Evolutionary conservation across 352 stramenopile species (phyloP), one percentile per base, ranked within the genome.

Genomic region (Phytophthora pistaciae): DNA sequence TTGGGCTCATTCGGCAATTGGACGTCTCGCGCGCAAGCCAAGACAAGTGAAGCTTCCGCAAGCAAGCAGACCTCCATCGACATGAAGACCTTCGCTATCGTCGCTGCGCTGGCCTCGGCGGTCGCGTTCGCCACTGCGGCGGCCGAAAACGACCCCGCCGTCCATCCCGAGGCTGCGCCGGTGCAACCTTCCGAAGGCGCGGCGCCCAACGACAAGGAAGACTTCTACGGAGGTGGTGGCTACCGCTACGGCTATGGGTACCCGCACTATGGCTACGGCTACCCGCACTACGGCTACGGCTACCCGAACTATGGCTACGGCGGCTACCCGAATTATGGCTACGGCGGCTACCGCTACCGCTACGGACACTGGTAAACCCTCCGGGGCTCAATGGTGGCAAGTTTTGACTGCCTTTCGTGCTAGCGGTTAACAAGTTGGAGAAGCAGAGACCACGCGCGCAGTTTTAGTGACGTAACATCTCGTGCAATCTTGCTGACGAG

Each of bases 81-180:
- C 23, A 75, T 75, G 68, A 75, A 75, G 63, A 72, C 57, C 20
- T 60, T 75, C 44, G 56, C 56, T 2, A 52, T 75, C 27, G 23
- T 60, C 4, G 42, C 62, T 61, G 68, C 42, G 21, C 25, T 75
- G n/a, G 62, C 68, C 23, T 64, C 29, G 29, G 29, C 8, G 29
- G 5, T 33, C 29, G 5, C 29, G 29, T 9, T 33, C 29, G 29
- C 29, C 29, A 33, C 29, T 7, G 29, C 29, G 5, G 29, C 29
- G 29, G 29, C 29, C 29, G 29, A 33, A 7, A 33, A 33, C 29
- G 29, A 33, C 29, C 29, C 29, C 29, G 29, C 29, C 29, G 29
- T 33, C 29, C 29, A 33, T 7, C 29, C 29, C 3, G 29, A 33
- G 29, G 29, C 29, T 33, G 29, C 29, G 7, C 29, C 29, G 5